Base-by-base conservation (phyloP, 2,329 filamentous ascomycete species). In the Aspergillus intermedius region DNA sequence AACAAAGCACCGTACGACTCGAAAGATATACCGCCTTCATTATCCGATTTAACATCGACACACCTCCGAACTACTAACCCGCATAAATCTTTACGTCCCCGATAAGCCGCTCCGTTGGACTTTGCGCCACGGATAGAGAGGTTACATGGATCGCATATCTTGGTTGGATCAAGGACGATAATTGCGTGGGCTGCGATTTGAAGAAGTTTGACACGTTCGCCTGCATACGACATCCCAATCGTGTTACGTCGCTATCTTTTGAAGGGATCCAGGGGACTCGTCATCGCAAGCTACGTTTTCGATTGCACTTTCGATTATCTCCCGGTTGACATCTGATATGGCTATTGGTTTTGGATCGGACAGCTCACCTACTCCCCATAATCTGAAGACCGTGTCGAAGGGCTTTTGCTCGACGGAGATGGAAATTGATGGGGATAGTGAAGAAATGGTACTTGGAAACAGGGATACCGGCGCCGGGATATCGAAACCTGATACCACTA, bases 391-490 rank as follows among this genome's bases (percentile, higher is more conserved):
- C 44, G 46, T 47, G 15, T 35, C 50, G 22, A 60, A 60, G 47
- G 49, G 46, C 43, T 10, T 40, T 42, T 48, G 42, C 49, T 22
- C 48, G 17, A 49, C 45, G 48, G 61, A 56, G 45, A 67, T 65
- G 61, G 62, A 63, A 41, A 49, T 61, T 48, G 60, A 62, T 47
- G 54, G 51, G 42, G 52, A 55, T 17, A 40, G 39, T 15, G 54
- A 53, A n/a, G 51, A 54, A 44, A 51, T 52, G 37, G 49, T 55
- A 40, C 35, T 49, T 10, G 55, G 48, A 32, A 54, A 52, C 25
- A 48, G 54, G 49, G 50, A 52, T 25, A 22, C 44, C 15, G 42
- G 42, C 43, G 35, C 42, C 34, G 42, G 41, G 6, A 22, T 3
- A 42, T 46, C 46, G 7, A 23, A 34, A 17, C 40, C 41, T 13